These are phyloP conservation scores for Tuber brumale DNA, from an alignment of 495 filamentous ascomycete genomes.

Conservation along the genomic window DNA sequence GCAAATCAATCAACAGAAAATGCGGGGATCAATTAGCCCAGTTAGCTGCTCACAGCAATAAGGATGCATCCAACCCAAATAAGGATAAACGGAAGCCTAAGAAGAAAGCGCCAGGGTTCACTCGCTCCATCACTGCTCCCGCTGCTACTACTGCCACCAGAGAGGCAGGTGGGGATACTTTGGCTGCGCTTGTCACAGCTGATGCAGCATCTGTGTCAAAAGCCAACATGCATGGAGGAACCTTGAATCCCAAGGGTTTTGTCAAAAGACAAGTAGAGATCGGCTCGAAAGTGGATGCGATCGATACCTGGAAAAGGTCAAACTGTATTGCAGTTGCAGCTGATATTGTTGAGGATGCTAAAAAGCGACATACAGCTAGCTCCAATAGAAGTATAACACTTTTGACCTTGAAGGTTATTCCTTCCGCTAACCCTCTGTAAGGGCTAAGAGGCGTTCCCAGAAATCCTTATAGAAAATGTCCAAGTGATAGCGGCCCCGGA, in stretches of 20 bases:
- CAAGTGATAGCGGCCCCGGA: slow-evolving; percentile 74
- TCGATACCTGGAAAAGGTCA: slow-evolving; percentile 73
- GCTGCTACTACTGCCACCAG: too few species aligned
- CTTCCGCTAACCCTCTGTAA: slow-evolving; percentile 32
- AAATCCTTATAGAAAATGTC: slow-evolving; percentile 52
- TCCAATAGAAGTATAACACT: slow-evolving; percentile 30
- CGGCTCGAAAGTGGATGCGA: slow-evolving; percentile 68
- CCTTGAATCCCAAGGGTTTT: slow-evolving; percentile 55
- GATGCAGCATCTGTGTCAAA: slow-evolving; percentile 24
- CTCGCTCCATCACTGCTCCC: too few species aligned
- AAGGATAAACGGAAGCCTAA: too few species aligned
- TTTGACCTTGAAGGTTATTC: slow-evolving; percentile 38
- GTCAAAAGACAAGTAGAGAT: slow-evolving; percentile 63
- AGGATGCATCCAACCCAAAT: too few species aligned
- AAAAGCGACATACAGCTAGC: slow-evolving; percentile 50
- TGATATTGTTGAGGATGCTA: slow-evolving; percentile 62
- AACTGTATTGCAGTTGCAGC: slow-evolving; percentile 72
- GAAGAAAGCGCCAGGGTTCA: too few species aligned
- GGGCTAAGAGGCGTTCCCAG: slow-evolving; percentile 60
- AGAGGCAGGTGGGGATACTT: too few species aligned
- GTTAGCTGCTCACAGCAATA: too few species aligned
- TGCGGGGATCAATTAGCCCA: too few species aligned
- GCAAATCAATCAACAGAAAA: too few species aligned
- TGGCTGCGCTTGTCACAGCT: slow-evolving; percentile 27
- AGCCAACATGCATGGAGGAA: slow-evolving; percentile 46